Percentiles rank a stretch among this genome's conserved stretches.
Conservation (phyloP, 352 stramenopile genomes). For the Globisporangium lucens region DNA sequence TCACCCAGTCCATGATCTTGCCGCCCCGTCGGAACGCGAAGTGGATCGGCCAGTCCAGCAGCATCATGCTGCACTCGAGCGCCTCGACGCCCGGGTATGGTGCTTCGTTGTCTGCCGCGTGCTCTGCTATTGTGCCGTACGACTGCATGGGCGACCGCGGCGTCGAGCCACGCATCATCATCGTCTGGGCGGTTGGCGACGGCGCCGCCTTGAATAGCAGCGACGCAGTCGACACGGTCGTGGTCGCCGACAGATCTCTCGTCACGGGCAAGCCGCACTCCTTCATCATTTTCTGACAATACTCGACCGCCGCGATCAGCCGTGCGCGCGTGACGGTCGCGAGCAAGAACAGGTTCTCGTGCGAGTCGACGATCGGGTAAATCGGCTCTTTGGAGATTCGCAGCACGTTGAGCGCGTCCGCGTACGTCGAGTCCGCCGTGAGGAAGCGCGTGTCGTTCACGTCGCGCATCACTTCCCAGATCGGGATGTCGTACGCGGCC, state of each 20-base stretch:
- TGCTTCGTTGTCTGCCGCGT: constrained; percentile 6
- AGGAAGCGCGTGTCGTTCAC: constrained; percentile 62
- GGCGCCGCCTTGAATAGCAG: constrained; percentile 28
- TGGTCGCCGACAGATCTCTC: not conserved
- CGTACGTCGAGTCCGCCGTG: constrained; percentile 70
- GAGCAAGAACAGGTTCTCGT: constrained; percentile 56
- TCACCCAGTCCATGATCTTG: constrained; percentile 67
- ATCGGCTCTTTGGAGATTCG: constrained; percentile 53
- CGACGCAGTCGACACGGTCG: constrained; percentile 21
- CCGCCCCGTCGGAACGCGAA: constrained; percentile 70
- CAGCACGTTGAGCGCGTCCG: constrained; percentile 49
- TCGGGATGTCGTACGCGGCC: constrained; percentile 77
- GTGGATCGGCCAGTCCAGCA: constrained; percentile 58
- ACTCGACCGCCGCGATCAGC: constrained; percentile 50
- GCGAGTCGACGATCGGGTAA: constrained; percentile 71
- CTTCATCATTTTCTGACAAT: constrained; percentile 43
- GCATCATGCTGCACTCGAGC: constrained; percentile 19
- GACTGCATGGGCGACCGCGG: no score
- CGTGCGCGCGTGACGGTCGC: constrained; percentile 62
- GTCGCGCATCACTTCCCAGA: constrained; percentile 83
- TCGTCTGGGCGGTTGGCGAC: constrained; percentile 9
- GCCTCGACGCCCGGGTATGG: constrained; percentile 11
- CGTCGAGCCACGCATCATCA: no score
- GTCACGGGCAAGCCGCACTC: constrained; percentile 7
- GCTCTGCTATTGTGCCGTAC: constrained; percentile 5